Percentiles rank a stretch among this genome's conserved stretches.
Evolutionary conservation across 495 filamentous ascomycete species (phyloP).

Genomic region (Hypoxylon cercidicola): DNA sequence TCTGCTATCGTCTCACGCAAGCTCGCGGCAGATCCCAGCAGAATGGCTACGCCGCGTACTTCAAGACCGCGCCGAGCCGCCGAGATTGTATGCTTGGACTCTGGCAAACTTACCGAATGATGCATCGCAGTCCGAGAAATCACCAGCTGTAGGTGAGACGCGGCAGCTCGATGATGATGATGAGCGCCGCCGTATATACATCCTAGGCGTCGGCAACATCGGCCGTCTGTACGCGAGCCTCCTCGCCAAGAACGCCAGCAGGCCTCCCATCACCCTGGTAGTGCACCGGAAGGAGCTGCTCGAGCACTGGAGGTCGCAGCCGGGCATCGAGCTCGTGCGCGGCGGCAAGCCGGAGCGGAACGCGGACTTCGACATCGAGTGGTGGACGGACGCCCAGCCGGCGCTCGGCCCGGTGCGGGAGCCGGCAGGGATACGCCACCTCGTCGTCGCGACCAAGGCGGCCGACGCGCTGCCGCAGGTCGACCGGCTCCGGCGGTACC

Average conservation of each 20-base stretch:
- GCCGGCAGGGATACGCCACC: conserved; percentile 68
- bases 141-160: not conserved
- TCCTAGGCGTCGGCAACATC: conserved; percentile 67
- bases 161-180: conserved; percentile 1
- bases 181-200: conserved; percentile 44
- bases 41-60: conserved; percentile 38
- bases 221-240: conserved; percentile 57
- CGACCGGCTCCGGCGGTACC: conserved; percentile 66
- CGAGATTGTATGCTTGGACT: conserved; percentile 49
- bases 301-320: conserved; percentile 50
- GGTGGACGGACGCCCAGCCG: conserved; percentile 50
- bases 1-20: conserved; percentile 2
- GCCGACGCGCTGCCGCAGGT: conserved; percentile 69
- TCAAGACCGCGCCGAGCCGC: conserved; percentile 34
- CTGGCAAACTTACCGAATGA: conserved; percentile 33
- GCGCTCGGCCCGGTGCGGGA: conserved; percentile 35
- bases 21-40: conserved; percentile 12
- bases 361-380: conserved; percentile 64
- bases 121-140: not conserved
- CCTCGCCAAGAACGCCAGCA: conserved; percentile 44
- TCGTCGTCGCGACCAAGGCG: conserved; percentile 80
- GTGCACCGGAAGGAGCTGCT: conserved; percentile 53
- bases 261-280: conserved; percentile 59
- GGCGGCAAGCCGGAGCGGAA: conserved; percentile 47
- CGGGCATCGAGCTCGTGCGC: conserved; percentile 49